Evolutionary conservation across 2,329 filamentous ascomycete genomes (phyloP), one percentile per base, ranked within the genome.

Genomic region (Ceratocystis cacaofunesta): DNA sequence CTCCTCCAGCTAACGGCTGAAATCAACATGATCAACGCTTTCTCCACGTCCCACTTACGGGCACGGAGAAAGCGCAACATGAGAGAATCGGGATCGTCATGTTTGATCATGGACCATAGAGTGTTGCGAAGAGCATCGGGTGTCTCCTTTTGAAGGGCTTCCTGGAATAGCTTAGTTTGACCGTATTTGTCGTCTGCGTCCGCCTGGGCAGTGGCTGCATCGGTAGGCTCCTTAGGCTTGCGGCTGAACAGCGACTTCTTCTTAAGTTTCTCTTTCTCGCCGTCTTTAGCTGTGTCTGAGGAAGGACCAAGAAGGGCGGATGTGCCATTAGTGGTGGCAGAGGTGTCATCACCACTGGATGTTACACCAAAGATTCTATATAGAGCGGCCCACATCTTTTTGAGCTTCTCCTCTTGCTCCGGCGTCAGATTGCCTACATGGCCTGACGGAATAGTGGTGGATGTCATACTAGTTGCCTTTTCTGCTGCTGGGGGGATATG

Each of bases 41-140:
- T 91, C 63, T 96, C 87, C 19, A 96, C 85, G 72, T 99, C 90
- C 94, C 94, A 99, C 76, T 95, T 95, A 58, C 91, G 82, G n/a
- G 91, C 91, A 63, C 91, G 82, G 66, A 96, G 78, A 75, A 95
- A 96, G 52, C 91, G 85, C 66, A 96, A 77, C 17, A 92, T 77
- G 19, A 95, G 78, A 1, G 87, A 88, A 76, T 99, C 94, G 0
- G 94, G 94, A 73, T 97, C 85, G 72, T 99, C 94, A 71, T 94
- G 87, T 78, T 97, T 99, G 67, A 92, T 84, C 90, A 96, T 95
- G 70, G 78, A 82, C 94, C 94, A 97, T 72, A 97, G 88, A 0
- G 91, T 86, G 17, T 81, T 79, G 63, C 91, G 85, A 69, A 99
- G 84, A 55, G 87, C 81, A 71, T 95, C 90, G 0, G 92, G 89